Conservation (phyloP, 2,329 filamentous ascomycete genomes). For the Cercospora berteroae region DNA sequence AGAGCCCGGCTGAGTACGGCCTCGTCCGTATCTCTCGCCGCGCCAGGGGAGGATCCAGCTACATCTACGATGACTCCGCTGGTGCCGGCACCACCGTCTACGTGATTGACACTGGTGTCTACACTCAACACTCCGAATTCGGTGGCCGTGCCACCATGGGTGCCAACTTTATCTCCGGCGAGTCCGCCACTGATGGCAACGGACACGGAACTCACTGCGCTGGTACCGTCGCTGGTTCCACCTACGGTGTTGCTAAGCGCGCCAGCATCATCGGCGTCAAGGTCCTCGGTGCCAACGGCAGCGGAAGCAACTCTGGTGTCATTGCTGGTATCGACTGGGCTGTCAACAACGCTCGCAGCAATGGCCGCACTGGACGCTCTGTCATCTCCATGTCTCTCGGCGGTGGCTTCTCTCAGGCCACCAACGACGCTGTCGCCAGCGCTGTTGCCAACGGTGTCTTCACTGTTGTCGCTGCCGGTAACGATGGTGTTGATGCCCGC, state of each 20-base stretch:
- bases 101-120: conserved; percentile 33
- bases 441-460: conserved; percentile 42
- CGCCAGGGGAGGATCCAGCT: conserved; percentile 26
- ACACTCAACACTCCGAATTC: conserved; percentile 36
- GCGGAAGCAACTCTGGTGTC: conserved; percentile 39
- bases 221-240: conserved; percentile 69
- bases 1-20: conserved; percentile 27
- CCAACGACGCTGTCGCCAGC: conserved; percentile 42
- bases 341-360: conserved; percentile 60
- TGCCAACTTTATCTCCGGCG: conserved; percentile 32
- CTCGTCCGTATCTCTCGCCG: conserved; percentile 27
- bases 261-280: conserved; percentile 52
- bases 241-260: conserved; percentile 46
- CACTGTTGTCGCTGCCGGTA: conserved; percentile 41
- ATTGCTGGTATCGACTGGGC: conserved; percentile 29
- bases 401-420: conserved; percentile 37
- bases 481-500: conserved; percentile 34
- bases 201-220: conserved; percentile 75
- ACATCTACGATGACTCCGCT: conserved; percentile 24
- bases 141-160: conserved; percentile 36
- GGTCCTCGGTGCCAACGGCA: conserved; percentile 46
- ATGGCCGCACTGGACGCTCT: conserved; percentile 64
- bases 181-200: conserved; percentile 48
- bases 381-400: conserved; percentile 44
- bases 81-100: conserved; percentile 22